These are phyloP conservation scores for Ophiosphaerella herpotricha DNA, from an alignment of 2,329 filamentous ascomycete species.

Conservation along the genomic window DNA sequence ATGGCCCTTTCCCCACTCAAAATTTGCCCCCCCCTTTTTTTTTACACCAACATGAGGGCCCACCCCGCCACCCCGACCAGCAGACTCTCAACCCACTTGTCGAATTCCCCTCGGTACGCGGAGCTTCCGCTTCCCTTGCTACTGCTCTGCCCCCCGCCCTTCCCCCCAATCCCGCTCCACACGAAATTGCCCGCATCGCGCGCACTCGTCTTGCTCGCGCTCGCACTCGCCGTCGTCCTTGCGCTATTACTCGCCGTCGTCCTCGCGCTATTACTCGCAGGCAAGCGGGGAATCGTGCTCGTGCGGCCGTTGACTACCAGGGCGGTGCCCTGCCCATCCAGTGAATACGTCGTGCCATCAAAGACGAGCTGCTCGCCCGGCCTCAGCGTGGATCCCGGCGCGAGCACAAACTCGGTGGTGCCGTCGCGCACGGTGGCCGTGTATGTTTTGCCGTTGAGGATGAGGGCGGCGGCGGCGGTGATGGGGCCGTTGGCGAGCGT, in stretches of 20 bases:
- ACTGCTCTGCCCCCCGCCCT: conserved; percentile 1
- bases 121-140: conserved; percentile 14
- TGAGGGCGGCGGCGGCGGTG: conserved; percentile 28
- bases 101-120: conserved; percentile 15
- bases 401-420: conserved; percentile 31
- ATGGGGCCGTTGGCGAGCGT: conserved; percentile 19
- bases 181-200: conserved; percentile 27
- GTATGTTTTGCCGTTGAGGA: conserved; percentile 34
- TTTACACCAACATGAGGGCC: conserved; percentile 29
- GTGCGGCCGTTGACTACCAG: conserved; percentile 41
- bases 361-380: conserved; percentile 30
- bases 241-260: conserved; percentile 23
- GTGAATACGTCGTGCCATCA: conserved; percentile 35
- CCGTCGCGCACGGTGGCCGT: conserved; percentile 27
- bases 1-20: not conserved
- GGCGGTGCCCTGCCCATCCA: conserved; percentile 31
- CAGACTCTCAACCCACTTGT: conserved; percentile 31
- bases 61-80: conserved; percentile 35
- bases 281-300: conserved; percentile 27
- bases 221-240: conserved; percentile 7
- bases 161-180: conserved; percentile 30
- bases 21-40: not conserved
- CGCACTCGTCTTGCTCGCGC: conserved; percentile 4
- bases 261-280: conserved; percentile 34
- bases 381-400: conserved; percentile 25